These are phyloP conservation scores for Hypoxylon sp. DNA, from an alignment of 2,329 filamentous ascomycete species.

Conservation along the genomic window DNA sequence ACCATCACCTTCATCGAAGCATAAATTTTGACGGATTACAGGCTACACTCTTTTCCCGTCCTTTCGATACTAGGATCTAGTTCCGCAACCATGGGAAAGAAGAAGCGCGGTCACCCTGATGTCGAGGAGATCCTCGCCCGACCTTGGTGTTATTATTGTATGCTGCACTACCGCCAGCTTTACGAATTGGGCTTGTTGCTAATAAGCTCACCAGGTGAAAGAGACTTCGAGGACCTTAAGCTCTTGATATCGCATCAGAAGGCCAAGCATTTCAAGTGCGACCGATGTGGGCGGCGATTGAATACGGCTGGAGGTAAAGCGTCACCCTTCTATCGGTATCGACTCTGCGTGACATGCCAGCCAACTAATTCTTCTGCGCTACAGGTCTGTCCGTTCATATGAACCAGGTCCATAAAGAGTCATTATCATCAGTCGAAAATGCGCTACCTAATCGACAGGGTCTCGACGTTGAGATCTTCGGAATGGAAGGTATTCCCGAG, in stretches of 20 bases:
- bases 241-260: conserved; percentile 98
- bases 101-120: conserved; percentile 87
- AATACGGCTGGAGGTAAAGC: conserved; percentile 92
- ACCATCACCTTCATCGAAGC: background rate
- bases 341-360: conserved; percentile 5
- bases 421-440: conserved; percentile 88
- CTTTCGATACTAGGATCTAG: background rate
- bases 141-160: conserved; percentile 98
- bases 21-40: background rate
- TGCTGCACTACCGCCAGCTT: conserved; percentile 42
- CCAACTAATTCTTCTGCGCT: conserved; percentile 28
- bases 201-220: conserved; percentile 70
- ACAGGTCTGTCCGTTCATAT: conserved; percentile 93
- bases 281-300: conserved; percentile 85
- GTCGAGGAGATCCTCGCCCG: conserved; percentile 88
- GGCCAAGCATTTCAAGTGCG: conserved; percentile 99
- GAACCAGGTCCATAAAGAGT: conserved; percentile 99
- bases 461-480: conserved; percentile 95
- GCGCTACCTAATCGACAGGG: conserved; percentile 87
- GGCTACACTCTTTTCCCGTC: background rate
- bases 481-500: conserved; percentile 95
- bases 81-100: conserved; percentile 78
- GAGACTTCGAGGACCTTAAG: conserved; percentile 97
- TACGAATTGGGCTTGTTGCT: conserved; percentile 42
- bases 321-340: conserved; percentile 13